Evolutionary conservation across 2,329 filamentous ascomycete species (phyloP).

Genomic region (Colletotrichum graminicola): DNA sequence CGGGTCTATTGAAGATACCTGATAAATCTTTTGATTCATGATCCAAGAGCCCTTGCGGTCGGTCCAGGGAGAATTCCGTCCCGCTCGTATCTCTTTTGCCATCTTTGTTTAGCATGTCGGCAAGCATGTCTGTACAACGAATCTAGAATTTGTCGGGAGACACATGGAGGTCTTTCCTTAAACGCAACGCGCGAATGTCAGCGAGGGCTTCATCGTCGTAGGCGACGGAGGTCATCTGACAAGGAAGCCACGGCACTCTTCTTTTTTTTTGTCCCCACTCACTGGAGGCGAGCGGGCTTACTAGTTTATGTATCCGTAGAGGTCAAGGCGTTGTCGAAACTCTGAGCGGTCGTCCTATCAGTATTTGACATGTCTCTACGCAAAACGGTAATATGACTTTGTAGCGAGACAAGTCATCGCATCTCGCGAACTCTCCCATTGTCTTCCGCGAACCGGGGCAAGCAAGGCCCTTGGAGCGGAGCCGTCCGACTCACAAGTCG

Average conservation of each 20-base stretch:
- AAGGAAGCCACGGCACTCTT: background rate
- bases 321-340: slow-evolving; percentile 24
- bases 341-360: slow-evolving; percentile 24
- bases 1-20: background rate
- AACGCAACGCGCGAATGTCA: slow-evolving; percentile 7
- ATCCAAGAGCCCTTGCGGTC: slow-evolving; percentile 7
- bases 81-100: slow-evolving; percentile 7
- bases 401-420: slow-evolving; percentile 40
- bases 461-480: slow-evolving; percentile 27
- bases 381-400: background rate
- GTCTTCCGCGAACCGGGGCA: slow-evolving; percentile 38
- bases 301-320: background rate
- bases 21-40: slow-evolving; percentile 16
- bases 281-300: no score
- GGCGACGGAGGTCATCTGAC: slow-evolving; percentile 8
- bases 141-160: slow-evolving; percentile 7
- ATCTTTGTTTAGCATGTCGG: slow-evolving; percentile 18
- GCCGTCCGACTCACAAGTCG: slow-evolving; percentile 15
- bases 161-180: slow-evolving; percentile 5
- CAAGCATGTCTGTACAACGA: background rate
- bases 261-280: background rate
- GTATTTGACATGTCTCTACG: slow-evolving; percentile 30
- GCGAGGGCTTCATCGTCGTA: slow-evolving; percentile 17
- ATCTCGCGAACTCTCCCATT: slow-evolving; percentile 38
- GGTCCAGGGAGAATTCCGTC: slow-evolving; percentile 19